A percentile compares a stretch with the other conserved stretches of the same genome.
These are phyloP conservation scores for Sphaceloma murrayae DNA, from an alignment of 2,329 filamentous ascomycete genomes.

Conservation along the genomic window DNA sequence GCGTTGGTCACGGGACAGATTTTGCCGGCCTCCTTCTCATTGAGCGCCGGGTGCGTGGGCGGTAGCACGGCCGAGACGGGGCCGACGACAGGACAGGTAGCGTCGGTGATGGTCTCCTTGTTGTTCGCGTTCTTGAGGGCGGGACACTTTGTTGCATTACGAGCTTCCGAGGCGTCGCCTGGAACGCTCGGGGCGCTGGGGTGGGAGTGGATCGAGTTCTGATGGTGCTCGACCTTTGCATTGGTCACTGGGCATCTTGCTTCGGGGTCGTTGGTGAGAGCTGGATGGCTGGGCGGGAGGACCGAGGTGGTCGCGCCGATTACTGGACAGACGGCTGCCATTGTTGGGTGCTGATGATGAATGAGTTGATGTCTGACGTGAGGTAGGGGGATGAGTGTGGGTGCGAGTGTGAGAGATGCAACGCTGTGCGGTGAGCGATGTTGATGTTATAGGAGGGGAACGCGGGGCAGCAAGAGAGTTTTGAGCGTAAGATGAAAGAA, in stretches of 20 bases:
- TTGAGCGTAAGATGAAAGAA: conserved; percentile 10
- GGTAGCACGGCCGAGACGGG: conserved; percentile 35
- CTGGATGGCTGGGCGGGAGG: conserved; percentile 37
- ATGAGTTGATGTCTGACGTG: background rate
- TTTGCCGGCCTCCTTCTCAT: conserved; percentile 31
- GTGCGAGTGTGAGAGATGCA: no score
- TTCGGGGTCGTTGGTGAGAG: conserved; percentile 32
- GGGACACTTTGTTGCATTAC: conserved; percentile 34
- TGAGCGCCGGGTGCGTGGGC: conserved; percentile 35
- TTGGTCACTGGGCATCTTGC: conserved; percentile 38
- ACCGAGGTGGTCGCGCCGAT: conserved; percentile 36
- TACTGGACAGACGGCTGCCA: conserved; percentile 28
- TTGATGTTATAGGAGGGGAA: no score
- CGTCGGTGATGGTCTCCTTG: conserved; percentile 34
- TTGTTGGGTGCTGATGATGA: conserved; percentile 9
- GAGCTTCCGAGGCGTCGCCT: conserved; percentile 21
- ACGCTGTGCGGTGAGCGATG: no score
- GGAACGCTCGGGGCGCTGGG: conserved; percentile 30
- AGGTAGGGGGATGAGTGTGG: no score
- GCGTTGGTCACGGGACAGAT: conserved; percentile 37
- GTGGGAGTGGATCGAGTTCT: conserved; percentile 34
- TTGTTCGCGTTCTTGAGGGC: conserved; percentile 33
- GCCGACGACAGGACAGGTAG: conserved; percentile 37
- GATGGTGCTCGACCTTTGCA: conserved; percentile 38
- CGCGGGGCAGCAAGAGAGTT: conserved; percentile 12